Conservation (phyloP, 257 asterid genomes). For the Catharanthus roseus region DNA sequence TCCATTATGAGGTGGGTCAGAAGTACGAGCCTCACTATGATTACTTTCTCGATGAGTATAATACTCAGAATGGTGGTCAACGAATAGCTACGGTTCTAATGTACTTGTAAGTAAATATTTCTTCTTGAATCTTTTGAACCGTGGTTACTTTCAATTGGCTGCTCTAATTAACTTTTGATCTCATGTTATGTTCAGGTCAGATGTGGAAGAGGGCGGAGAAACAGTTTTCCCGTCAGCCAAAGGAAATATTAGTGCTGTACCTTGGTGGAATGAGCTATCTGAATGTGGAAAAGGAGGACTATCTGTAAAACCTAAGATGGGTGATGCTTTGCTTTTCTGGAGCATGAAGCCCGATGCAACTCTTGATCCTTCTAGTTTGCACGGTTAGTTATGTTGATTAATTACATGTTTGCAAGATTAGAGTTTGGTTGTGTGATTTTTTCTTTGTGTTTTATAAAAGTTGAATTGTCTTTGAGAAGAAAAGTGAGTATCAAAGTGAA, state of each 20-base stretch:
- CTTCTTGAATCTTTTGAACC: constrained; percentile 4
- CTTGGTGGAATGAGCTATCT: constrained; percentile 96
- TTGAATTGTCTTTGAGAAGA: too few species aligned
- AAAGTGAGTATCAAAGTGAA: too few species aligned
- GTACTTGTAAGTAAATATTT: constrained; percentile 71
- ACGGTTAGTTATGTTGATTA: constrained; percentile 51
- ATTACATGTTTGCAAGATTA: too few species aligned
- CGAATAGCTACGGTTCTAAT: constrained; percentile 93
- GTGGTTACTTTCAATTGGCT: not conserved
- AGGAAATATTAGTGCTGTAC: constrained; percentile 76
- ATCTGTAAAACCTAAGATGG: constrained; percentile 88
- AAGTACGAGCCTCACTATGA: constrained; percentile 94
- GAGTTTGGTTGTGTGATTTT: too few species aligned
- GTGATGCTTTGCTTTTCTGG: constrained; percentile 98
- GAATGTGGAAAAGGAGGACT: constrained; percentile 92
- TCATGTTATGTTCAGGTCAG: constrained; percentile 52
- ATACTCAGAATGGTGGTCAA: constrained; percentile 90
- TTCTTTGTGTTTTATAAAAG: too few species aligned
- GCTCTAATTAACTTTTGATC: not conserved
- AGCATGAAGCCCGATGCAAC: constrained; percentile 92
- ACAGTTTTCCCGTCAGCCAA: constrained; percentile 92
- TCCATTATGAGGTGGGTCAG: constrained; percentile 97
- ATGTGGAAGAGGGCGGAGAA: constrained; percentile 99
- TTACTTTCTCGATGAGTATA: constrained; percentile 79
- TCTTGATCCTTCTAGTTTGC: constrained; percentile 91